Evolutionary conservation across 1,284 basidiomycete genomes (phyloP).

Genomic region (Vanrija sp.): DNA sequence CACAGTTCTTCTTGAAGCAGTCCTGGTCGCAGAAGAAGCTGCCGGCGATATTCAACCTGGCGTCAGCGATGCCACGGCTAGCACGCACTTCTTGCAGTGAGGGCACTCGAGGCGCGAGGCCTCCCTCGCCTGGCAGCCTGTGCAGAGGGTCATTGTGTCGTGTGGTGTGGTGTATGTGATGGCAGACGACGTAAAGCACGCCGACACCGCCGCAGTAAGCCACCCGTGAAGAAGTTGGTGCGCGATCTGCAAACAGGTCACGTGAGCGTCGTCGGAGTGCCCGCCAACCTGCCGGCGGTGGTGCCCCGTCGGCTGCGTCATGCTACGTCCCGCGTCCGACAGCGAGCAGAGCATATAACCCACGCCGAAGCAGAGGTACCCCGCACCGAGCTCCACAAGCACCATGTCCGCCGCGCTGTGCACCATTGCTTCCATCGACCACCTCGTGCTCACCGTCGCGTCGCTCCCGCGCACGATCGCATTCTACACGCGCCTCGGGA

Average conservation of each 20-base stretch:
- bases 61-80: neutral
- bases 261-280: no score
- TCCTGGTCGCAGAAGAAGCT: slow-evolving; percentile 51
- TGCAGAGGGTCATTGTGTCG: slow-evolving; percentile 24
- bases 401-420: neutral
- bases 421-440: slow-evolving; percentile 9
- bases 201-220: no score
- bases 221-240: no score
- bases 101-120: slow-evolving; percentile 49
- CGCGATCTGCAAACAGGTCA: no score
- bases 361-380: no score
- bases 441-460: slow-evolving; percentile 17
- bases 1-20: slow-evolving; percentile 51
- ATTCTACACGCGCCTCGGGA: slow-evolving; percentile 14
- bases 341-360: no score
- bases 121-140: slow-evolving; percentile 45
- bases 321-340: no score
- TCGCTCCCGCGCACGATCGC: slow-evolving; percentile 8
- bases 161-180: no score
- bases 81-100: slow-evolving; percentile 47
- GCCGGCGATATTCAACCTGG: slow-evolving; percentile 47
- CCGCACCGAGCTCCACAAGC: neutral
- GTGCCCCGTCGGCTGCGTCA: no score
- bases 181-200: no score
- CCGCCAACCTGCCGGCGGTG: no score